Evolutionary conservation across 805 yeast genomes (phyloP), one percentile per base, ranked within the genome.

Genomic region (Spathaspora arborariae): DNA sequence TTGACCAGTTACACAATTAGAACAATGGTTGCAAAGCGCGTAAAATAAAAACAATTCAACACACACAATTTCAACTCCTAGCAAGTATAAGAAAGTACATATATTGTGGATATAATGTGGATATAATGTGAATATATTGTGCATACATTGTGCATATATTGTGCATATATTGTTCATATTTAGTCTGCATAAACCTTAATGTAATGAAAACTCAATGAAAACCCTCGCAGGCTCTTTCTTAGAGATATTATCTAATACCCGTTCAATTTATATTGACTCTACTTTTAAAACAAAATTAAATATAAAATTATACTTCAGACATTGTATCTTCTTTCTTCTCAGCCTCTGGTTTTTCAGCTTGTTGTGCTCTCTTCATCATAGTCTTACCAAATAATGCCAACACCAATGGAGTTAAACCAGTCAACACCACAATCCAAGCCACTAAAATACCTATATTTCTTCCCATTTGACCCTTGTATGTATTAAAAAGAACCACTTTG

Each of bases 391-490:
- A 76, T 34, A 67, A 60, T 39, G 61, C 63, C 45, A 81, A 56
- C 20, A 74, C 68, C 15, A 78, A 51, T 5, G 85, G 81, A 46
- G 78, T 55, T 6, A 69, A 45, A 0, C 60, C 3, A 11, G 75
- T 69, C 46, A 79, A 75, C 11, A 84, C 21, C 2, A 72, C 86
- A 24, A 75, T 69, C 89, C 90, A 85, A 1, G 76, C 82, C 20
- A 72, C 59, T 36, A 85, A 56, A 13, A 85, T 67, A 37, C 86
- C 90, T 50, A 75, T 68, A 55, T 83, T 74, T 54, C 82, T 61
- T 11, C 89, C 89, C 56, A 84, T 45, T 20, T 75, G 55, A 3
- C 82, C 81, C 56, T 75, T 81, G 55, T 77, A 75, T 2, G 84
- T 67, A 56, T 80, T 64, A 56, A 82, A 75, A 43, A 85, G 70